Evolutionary conservation across 1,284 basidiomycete species (phyloP).

Genomic region (Pterulicium gracile): DNA sequence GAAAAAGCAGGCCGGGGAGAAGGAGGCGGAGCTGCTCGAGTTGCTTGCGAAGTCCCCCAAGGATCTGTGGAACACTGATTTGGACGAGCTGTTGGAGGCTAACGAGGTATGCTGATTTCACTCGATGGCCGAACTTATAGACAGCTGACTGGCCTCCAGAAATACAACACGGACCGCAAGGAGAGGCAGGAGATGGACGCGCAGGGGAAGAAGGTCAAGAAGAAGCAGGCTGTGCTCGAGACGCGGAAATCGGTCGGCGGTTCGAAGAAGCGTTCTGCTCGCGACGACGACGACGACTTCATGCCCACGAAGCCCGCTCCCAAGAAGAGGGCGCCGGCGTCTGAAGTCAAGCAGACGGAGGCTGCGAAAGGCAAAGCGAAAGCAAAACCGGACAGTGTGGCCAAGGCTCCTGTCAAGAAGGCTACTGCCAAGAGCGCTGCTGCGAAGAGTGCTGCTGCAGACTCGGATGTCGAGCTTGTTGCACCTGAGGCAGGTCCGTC

Average conservation of each 20-base stretch:
- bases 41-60: constrained; percentile 76
- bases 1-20: constrained; percentile 68
- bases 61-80: constrained; percentile 86
- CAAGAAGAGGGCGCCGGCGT: constrained; percentile 24
- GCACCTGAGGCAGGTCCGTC: constrained; percentile 16
- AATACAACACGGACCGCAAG: constrained; percentile 51
- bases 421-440: constrained; percentile 20
- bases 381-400: constrained; percentile 11
- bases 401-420: constrained; percentile 21
- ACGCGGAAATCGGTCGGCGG: constrained; percentile 59
- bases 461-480: constrained; percentile 24
- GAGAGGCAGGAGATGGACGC: constrained; percentile 41
- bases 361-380: constrained; percentile 21
- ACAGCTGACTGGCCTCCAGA: constrained; percentile 26
- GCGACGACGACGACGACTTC: constrained; percentile 66
- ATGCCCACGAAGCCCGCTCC: constrained; percentile 58
- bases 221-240: constrained; percentile 68
- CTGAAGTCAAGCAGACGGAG: constrained; percentile 18
- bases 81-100: constrained; percentile 74
- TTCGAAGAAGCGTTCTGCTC: constrained; percentile 36
- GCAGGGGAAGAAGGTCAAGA: constrained; percentile 55
- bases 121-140: background rate
- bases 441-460: too few relatives aligned
- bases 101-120: constrained; percentile 62
- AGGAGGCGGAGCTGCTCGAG: constrained; percentile 74